Conservation (phyloP, 2,329 filamentous ascomycete genomes). For the Aureobasidium sp. region DNA sequence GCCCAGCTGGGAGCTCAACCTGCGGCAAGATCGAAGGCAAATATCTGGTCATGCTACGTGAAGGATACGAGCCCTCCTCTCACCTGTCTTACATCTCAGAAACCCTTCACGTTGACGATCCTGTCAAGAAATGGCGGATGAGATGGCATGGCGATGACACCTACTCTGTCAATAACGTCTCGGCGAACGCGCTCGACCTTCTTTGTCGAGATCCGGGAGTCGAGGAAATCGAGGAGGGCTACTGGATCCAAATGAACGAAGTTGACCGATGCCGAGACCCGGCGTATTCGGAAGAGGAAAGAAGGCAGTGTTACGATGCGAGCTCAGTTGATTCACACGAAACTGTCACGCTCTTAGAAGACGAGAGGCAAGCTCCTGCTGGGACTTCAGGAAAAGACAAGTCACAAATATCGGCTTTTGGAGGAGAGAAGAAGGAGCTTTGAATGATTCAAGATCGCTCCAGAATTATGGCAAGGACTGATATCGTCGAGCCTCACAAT, state of each 20-base stretch:
- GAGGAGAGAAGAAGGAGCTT: not conserved
- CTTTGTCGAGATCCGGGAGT: not conserved
- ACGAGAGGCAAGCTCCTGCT: not conserved
- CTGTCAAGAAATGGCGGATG: not conserved
- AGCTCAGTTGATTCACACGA: not conserved
- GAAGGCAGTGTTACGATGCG: not conserved
- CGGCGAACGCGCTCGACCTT: not conserved
- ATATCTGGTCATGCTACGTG: not conserved
- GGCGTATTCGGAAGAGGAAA: not conserved
- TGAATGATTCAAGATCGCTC: not conserved
- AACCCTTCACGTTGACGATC: not conserved
- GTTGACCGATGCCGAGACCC: not conserved
- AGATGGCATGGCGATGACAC: not conserved
- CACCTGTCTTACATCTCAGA: not conserved
- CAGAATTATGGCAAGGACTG: too few relatives aligned
- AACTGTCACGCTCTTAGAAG: not conserved
- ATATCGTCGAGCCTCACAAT: too few relatives aligned
- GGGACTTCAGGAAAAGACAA: not conserved
- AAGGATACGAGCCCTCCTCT: not conserved
- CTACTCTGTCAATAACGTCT: not conserved
- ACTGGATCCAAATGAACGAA: not conserved
- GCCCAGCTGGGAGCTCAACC: not conserved
- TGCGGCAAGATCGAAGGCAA: not conserved
- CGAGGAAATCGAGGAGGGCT: not conserved
- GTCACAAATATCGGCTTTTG: too few relatives aligned